Percentiles rank a stretch among this genome's conserved stretches.
Conservation (phyloP, 805 yeast genomes). For the Candida ponderosae region DNA sequence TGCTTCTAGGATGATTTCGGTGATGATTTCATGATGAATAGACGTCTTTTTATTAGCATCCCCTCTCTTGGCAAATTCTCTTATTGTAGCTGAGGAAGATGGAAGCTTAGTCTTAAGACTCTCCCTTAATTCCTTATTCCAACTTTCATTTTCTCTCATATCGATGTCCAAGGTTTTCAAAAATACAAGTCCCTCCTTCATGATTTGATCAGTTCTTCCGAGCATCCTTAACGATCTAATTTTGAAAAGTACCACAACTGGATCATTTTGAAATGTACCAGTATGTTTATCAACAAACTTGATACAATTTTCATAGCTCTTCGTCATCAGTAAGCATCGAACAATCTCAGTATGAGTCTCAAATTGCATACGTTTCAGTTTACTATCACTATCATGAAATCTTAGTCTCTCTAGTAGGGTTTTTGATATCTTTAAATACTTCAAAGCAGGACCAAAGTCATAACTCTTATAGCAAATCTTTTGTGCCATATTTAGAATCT, state of each 20-base stretch:
- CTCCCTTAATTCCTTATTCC: slow-evolving; percentile 16
- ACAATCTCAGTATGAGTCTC: slow-evolving; percentile 10
- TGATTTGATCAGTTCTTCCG: slow-evolving; percentile 24
- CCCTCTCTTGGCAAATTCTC: slow-evolving; percentile 18
- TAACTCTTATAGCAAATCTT: slow-evolving; percentile 34
- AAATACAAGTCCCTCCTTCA: slow-evolving; percentile 26
- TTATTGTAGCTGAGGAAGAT: slow-evolving; percentile 29
- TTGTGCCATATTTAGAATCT: slow-evolving; percentile 36
- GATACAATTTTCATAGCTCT: slow-evolving; percentile 27
- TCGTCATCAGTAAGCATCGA: slow-evolving; percentile 17
- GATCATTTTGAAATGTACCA: slow-evolving; percentile 19
- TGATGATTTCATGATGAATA: slow-evolving; percentile 32
- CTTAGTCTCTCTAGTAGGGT: slow-evolving; percentile 9
- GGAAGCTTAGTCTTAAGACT: slow-evolving; percentile 26
- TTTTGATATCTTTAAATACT: slow-evolving; percentile 30
- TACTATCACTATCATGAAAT: background rate
- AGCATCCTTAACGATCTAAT: slow-evolving; percentile 28
- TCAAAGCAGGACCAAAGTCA: slow-evolving; percentile 32
- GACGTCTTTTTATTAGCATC: slow-evolving; percentile 21
- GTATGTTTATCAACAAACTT: slow-evolving; percentile 26
- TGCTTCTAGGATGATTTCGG: slow-evolving; percentile 29
- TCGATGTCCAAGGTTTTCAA: slow-evolving; percentile 29
- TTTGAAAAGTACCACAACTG: slow-evolving; percentile 29
- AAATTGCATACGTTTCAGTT: slow-evolving; percentile 1
- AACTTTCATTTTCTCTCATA: slow-evolving; percentile 20